Conservation (phyloP, 83 land plant species). For the Thuja plicata region DNA sequence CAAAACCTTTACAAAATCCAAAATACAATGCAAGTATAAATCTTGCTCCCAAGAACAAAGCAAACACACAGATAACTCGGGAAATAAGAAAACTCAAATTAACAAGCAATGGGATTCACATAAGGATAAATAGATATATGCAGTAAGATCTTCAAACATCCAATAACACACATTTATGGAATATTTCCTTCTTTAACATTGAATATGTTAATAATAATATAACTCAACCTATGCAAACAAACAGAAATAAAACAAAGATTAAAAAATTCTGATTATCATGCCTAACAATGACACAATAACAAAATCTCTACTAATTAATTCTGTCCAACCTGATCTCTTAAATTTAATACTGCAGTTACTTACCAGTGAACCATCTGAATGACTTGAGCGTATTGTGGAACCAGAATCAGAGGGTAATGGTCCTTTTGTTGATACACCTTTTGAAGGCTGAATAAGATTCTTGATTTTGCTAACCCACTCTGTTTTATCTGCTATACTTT, state of each 20-base stretch:
- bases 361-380: slow-evolving; percentile 84
- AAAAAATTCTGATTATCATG: background rate
- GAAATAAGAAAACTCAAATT: background rate
- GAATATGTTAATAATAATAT: background rate
- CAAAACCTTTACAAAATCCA: background rate
- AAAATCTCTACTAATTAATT: background rate
- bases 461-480: slow-evolving; percentile 82
- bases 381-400: slow-evolving; percentile 56
- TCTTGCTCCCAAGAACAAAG: background rate
- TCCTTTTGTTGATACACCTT: slow-evolving; percentile 36
- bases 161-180: background rate
- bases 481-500: slow-evolving; percentile 75
- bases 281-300: background rate
- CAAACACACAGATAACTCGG: background rate
- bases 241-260: background rate
- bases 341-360: slow-evolving; percentile 17
- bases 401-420: slow-evolving; percentile 35
- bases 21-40: background rate
- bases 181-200: background rate
- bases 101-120: background rate
- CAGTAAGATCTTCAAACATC: background rate
- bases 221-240: background rate
- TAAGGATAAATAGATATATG: background rate
- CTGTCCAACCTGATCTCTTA: background rate
- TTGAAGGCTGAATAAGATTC: slow-evolving; percentile 43